Evolutionary conservation across 2,329 filamentous ascomycete genomes (phyloP).

Genomic region (Ophiostoma piceae): DNA sequence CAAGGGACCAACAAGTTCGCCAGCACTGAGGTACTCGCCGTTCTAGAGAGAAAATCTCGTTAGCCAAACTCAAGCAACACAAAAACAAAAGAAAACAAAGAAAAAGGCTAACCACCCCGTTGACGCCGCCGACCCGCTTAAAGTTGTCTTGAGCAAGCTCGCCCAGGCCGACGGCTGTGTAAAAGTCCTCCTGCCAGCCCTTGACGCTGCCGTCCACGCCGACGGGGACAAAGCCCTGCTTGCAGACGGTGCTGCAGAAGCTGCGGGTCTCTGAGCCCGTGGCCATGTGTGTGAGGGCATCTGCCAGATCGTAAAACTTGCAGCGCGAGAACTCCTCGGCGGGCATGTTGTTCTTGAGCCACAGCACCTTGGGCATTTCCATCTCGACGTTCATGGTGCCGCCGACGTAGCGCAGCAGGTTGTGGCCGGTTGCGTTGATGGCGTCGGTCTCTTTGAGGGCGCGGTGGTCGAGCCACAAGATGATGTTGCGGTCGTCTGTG

Average conservation of each 20-base stretch:
- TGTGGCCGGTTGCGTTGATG: slow-evolving; percentile 90
- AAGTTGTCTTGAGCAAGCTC: slow-evolving; percentile 84
- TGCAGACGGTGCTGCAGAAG: slow-evolving; percentile 94
- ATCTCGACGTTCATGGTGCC: slow-evolving; percentile 99
- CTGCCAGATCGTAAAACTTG: slow-evolving; percentile 94
- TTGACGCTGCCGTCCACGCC: slow-evolving; percentile 95
- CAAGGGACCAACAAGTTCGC: slow-evolving; percentile 80
- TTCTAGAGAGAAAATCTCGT: slow-evolving; percentile 55
- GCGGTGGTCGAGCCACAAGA: slow-evolving; percentile 95
- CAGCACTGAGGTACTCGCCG: slow-evolving; percentile 83
- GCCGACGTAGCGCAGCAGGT: slow-evolving; percentile 90
- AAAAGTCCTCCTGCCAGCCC: slow-evolving; percentile 96
- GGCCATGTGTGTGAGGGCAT: slow-evolving; percentile 89
- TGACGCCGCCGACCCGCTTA: slow-evolving; percentile 86
- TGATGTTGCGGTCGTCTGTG: slow-evolving; percentile 85
- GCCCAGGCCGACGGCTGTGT: slow-evolving; percentile 76
- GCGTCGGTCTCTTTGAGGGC: slow-evolving; percentile 84
- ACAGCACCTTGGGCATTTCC: slow-evolving; percentile 97
- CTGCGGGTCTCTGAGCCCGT: slow-evolving; percentile 88
- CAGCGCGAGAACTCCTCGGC: slow-evolving; percentile 81
- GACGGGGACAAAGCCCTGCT: slow-evolving; percentile 95
- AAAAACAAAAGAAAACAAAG: slow-evolving; percentile 26
- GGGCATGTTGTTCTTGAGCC: slow-evolving; percentile 98
- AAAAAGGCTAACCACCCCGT: slow-evolving; percentile 78
- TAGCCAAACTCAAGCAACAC: slow-evolving; percentile 2